Percentiles rank a stretch among this genome's conserved stretches.
Evolutionary conservation across 257 asterid genomes (phyloP).

Genomic region (Mitragyna speciosa): DNA sequence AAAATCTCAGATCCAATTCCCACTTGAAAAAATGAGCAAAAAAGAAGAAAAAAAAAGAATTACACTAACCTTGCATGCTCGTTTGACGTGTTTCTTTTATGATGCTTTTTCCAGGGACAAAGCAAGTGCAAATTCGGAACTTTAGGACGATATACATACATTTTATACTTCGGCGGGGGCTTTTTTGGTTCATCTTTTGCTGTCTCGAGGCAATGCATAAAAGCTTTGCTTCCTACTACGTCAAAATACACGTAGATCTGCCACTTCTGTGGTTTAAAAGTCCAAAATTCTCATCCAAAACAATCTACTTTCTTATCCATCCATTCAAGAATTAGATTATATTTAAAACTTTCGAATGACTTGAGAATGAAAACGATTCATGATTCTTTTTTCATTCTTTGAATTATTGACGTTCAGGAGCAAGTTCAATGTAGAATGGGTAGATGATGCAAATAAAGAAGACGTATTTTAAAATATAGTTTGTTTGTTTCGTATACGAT

Average conservation of each 20-base stretch:
- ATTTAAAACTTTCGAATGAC: neutral
- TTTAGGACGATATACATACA: neutral
- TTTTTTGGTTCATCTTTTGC: constrained; percentile 3
- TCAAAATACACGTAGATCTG: constrained; percentile 20
- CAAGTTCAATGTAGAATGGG: neutral
- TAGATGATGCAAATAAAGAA: too few species aligned
- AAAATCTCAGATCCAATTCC: neutral
- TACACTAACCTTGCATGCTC: neutral
- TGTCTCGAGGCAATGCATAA: constrained; percentile 16
- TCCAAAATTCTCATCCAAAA: constrained; percentile 1
- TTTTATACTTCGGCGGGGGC: neutral
- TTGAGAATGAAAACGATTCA: neutral
- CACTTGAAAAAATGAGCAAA: neutral
- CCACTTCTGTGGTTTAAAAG: constrained; percentile 2
- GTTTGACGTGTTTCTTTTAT: neutral
- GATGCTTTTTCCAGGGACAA: constrained; percentile 16
- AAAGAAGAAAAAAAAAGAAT: neutral
- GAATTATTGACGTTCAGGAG: neutral
- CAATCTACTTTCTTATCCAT: neutral
- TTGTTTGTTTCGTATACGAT: too few species aligned
- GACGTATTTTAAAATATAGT: too few species aligned
- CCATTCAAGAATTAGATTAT: neutral
- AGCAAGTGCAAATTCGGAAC: constrained; percentile 10
- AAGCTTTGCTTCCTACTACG: constrained; percentile 18
- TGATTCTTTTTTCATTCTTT: neutral